Evolutionary conservation across 306 rosid species (phyloP).

Genomic region (Spatholobus suberectus): DNA sequence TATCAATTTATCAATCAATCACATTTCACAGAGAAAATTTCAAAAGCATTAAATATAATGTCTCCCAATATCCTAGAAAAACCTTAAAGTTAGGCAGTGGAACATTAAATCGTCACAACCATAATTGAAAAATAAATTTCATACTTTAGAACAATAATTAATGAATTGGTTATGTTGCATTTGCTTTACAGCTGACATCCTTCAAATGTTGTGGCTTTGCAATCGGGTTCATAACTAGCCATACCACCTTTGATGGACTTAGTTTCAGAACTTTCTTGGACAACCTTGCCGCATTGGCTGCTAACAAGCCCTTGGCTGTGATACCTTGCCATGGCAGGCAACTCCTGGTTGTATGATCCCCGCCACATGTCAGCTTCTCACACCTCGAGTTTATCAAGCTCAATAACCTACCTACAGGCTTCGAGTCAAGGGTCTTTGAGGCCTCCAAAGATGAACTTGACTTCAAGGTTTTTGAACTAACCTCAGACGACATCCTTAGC

Average conservation of each 20-base stretch:
- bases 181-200: slow-evolving; percentile 55
- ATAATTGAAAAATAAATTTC: too few species aligned
- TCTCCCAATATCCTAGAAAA: background rate
- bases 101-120: too few species aligned
- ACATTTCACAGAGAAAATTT: background rate
- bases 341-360: slow-evolving; percentile 74
- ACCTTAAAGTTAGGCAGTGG: background rate
- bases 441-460: slow-evolving; percentile 57
- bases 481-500: slow-evolving; percentile 35
- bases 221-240: slow-evolving; percentile 67
- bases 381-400: slow-evolving; percentile 69
- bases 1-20: background rate
- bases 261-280: slow-evolving; percentile 69
- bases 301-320: slow-evolving; percentile 54
- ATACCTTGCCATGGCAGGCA: slow-evolving; percentile 63
- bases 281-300: slow-evolving; percentile 69
- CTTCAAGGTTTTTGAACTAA: slow-evolving; percentile 58
- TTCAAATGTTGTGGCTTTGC: slow-evolving; percentile 79
- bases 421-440: slow-evolving; percentile 51
- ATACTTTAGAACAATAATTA: too few species aligned
- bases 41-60: background rate
- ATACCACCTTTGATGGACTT: slow-evolving; percentile 63
- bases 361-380: slow-evolving; percentile 66
- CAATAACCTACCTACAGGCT: background rate
- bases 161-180: background rate